Base-by-base conservation (phyloP, 352 stramenopile genomes). In the Pythium brassicae region DNA sequence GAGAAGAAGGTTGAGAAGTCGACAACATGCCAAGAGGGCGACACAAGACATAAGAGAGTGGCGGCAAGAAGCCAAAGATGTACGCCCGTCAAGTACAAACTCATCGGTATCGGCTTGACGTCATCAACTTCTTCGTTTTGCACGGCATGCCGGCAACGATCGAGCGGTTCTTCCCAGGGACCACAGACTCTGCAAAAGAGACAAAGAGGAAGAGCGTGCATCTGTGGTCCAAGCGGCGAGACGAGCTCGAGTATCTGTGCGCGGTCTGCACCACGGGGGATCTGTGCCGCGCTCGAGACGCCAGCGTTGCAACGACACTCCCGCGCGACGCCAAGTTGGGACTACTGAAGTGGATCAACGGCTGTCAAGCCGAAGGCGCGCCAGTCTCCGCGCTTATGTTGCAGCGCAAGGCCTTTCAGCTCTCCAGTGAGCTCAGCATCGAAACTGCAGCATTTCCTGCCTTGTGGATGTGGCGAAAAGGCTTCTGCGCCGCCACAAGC, bases 161-260 rank as follows among this genome's bases (percentile, higher is more conserved):
- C 23, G 26, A 32, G 27, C 27, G 29, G 10, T 59, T 59, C 53
- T 59, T 35, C 32, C 32, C 42, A 49, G 53, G 44, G 10, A 15
- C 43, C 9, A 27, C 9, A 17, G 44, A 10, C 29, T 32, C 42
- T 23, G 42, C n/a, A 32, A 40, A 44, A 25, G 44, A 48, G 4
- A 59, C 29, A 12, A 58, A 58, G 40, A 25, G 26, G 11, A 58
- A 52, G 40, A 58, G 52, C n/a, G 40, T 51, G 23, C 43, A 59
- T 42, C 25, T 52, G 42, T 59, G 53, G 53, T 12, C 17, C 15
- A 59, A 52, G 26, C 19, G 32, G 17, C 23, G 4, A n/a, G 32
- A 53, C 7, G 32, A 51, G 29, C 32, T 59, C 44, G 44, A 34
- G 48, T 27, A 15, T 14, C 32, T 54, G 19, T 54, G 48, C 48